Base-by-base conservation (phyloP, 225 moss, liverwort and hornwort species). In the Asterella californica region DNA sequence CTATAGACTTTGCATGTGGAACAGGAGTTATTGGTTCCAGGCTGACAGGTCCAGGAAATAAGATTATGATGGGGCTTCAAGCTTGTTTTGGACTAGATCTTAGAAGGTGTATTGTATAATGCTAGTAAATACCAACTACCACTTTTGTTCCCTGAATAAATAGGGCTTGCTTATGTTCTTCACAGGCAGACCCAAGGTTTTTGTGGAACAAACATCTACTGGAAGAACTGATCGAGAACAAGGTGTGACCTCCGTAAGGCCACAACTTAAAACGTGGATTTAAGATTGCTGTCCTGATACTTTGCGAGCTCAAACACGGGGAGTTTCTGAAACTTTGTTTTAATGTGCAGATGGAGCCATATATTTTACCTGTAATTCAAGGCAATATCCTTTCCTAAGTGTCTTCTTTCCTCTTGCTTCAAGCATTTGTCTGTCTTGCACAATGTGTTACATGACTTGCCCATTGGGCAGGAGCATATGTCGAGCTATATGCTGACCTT, bases 341-440 rank as follows among this genome's bases (percentile, higher is more conserved):
- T 81, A 15, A 70, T 87, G 86, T 78, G 82, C 92, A 96, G 96
- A n/a, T 90, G 92, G 93, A 93, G 88, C 88, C 91, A 33, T 99
- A 87, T 55, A 92, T 93, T 86, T 87, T 99, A 83, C 95, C 97
- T 76, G 79, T 94, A 62, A 95, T 99, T 15, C 97, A 99, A 87
- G 97, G 97, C 87, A 97, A 96, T 96, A 96, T 96, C 96, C 96
- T 92, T 76, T 82, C 78, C 38, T 37, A 73, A 0, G 11, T 71
- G 47, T n/a, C 71, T 27, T 46, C 14, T 71, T 48, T 3, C 42
- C 3, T 42, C 42, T 42, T 65, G 65, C 65, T 65, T 48, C 0
- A 46, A 71, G 46, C 24, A 27, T 27, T 70, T 15, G 21, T 1
- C 47, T 46, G 46, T 14, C 25, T 12, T 47, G 1, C 15, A 71